Base-by-base conservation (phyloP, 306 rosid genomes). In the Carpinus viminea region DNA sequence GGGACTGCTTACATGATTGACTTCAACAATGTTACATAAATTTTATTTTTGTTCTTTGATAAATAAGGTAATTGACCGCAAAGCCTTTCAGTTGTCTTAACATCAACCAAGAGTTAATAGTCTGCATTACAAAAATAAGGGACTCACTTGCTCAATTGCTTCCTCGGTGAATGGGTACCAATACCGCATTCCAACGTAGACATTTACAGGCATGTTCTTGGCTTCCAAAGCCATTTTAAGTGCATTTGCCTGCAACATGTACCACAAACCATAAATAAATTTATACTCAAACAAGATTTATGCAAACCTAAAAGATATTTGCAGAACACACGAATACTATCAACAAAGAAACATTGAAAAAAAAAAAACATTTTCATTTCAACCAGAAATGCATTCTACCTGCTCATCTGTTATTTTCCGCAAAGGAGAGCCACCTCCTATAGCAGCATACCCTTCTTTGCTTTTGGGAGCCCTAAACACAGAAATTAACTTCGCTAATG, bases 151-250 rank as follows among this genome's bases (percentile, higher is more conserved):
- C 66, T 89, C 88, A 82, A 96, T 77, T 72, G 99, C 98, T 89
- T 96, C 98, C 87, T 96, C 99, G 3, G 99, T 96, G 87, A 96
- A 96, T 21, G 99, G 99, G 84, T 87, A 93, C 99, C 98, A 96
- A 82, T 96, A 96, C 56, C 99, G 88, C 98, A 96, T 96, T 71
- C 97, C 99, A 26, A 96, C 93, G 56, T 96, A 96, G 71, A 96
- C 84, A 89, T 89, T 87, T 74, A 89, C 90, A 64, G 94, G 80
- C 80, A 90, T 61, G 78, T 89, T 89, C 88, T 89, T 96, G 41
- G 89, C 88, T 85, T 96, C 86, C 92, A 96, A 85, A 79, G 98
- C 97, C 83, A 41, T 76, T 89, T 89, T 89, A 75, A 96, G 85
- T 55, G 96, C 99, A 80, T 88, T 83, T 61, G 97, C 99, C 99